Evolutionary conservation across 306 rosid genomes (phyloP).

Genomic region (Psophocarpus tetragonolobus): DNA sequence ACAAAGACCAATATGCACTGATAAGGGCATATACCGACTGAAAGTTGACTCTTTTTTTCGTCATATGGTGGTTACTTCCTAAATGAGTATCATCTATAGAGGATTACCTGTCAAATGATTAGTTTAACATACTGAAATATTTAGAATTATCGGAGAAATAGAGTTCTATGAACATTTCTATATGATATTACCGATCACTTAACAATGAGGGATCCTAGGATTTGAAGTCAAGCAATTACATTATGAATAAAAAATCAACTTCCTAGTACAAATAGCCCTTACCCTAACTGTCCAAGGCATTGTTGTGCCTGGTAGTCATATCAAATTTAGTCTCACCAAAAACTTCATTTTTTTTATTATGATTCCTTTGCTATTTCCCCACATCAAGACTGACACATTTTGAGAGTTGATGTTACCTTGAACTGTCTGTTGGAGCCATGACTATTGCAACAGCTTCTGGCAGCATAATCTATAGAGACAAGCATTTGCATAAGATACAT

Average conservation of each 20-base stretch:
- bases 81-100: neutral
- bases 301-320: neutral
- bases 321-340: constrained; percentile 1
- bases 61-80: neutral
- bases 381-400: constrained; percentile 24
- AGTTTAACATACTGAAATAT: neutral
- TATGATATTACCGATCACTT: neutral
- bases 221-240: constrained; percentile 2
- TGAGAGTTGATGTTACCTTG: constrained; percentile 56
- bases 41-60: neutral
- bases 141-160: neutral
- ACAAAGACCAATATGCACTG: neutral
- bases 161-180: constrained; percentile 1
- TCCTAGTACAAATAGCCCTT: neutral
- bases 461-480: constrained; percentile 76
- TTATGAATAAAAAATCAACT: neutral
- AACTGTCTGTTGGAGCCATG: constrained; percentile 89
- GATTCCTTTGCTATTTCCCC: constrained; percentile 12
- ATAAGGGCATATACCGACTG: neutral
- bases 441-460: constrained; percentile 98
- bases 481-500: constrained; percentile 33
- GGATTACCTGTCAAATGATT: neutral
- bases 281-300: neutral
- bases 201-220: constrained; percentile 5
- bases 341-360: constrained; percentile 6